Base-by-base conservation (phyloP, 108 stramenopile genomes). In the Hondaea fermentalgiana region DNA sequence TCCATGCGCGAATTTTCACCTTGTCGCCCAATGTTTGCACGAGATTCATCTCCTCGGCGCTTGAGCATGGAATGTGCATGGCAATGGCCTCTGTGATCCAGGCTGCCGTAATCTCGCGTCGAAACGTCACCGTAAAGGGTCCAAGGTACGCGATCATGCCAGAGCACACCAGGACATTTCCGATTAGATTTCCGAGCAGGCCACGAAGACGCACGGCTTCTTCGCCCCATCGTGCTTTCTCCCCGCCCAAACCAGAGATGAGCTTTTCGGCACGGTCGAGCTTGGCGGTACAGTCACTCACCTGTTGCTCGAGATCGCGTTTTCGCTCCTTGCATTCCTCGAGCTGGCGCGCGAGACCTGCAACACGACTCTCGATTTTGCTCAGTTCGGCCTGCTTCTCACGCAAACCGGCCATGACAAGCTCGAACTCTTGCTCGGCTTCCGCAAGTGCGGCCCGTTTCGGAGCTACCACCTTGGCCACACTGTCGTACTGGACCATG, bases 1-100 rank as follows among this genome's bases (percentile, higher is more conserved):
- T 97, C 98, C 92, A 98, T 87, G 47, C 96, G 93, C 17, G 97
- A 93, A 93, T 96, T 96, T 59, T 96, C 96, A 88, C 96, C 95
- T 19, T 95, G 96, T 87, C 96, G 87, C 91, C 88, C 5, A 88
- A 60, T 5, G 60, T 69, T 5, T 71, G 28, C 4, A 43, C 60
- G 1, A 88, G 60, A 25, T 60, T 57, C 58, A 91, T 89, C 42
- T 89, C 58, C 51, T 91, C 91, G 5, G 88, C 89, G 28, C 51
- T 83, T 47, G 76, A 83, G 69, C 91, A 93, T 16, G 93, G 88
- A 59, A 94, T 94, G 45, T 47, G 42, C 89, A 92, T 89, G 10
- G 45, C 44, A 6, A 94, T 71, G 28, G 94, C 93, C 49, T 92
- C 89, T 10, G 89, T 89, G 16, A 93, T 88, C 94, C 94, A 94